Evolutionary conservation across 306 rosid genomes (phyloP), one percentile per base, ranked within the genome.

Genomic region (Dalbergia oliveri): DNA sequence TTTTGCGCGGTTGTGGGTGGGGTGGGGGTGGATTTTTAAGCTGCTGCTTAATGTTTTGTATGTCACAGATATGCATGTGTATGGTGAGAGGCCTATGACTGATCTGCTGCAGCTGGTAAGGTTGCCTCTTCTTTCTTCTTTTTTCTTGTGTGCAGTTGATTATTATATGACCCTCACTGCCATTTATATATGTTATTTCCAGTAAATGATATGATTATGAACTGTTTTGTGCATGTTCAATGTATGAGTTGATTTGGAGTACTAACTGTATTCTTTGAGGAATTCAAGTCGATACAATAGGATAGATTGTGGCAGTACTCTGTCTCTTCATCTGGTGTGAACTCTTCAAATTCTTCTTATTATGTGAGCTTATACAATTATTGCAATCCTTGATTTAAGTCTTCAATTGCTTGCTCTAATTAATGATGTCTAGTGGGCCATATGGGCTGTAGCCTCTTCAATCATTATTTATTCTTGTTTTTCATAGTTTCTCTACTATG

Each of bases 51-150:
- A 76, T 19, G 33, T 69, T 64, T 78, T 35, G 69, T 64, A 37
- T 82, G 13, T 71, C 56, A 61, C 89, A 86, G 89, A 86, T 82
- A 86, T 86, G 89, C 80, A 79, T 79, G 73, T 86, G 68, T 86
- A 75, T 79, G 89, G 89, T 51, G 81, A 69, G 79, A 82, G 79
- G 41, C 89, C 89, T 68, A 86, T 82, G 89, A 70, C 84, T 56
- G 99, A 95, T 89, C 86, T 91, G 73, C 88, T 95, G 90, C 84
- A 88, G 35, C 85, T 95, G 99, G 99, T 95, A 85, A 83, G 90
- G 69, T 84, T 78, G 82, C 76, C 37, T 61, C 71, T n/a, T 49
- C 51, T 60, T 60, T 21, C 49, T 66, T 21, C 34, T 11, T 37
- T 23, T 44, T 56, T 51, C 60, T 15, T 72, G 11, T 69, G 34